These are phyloP conservation scores for Tetradesmus obliquus DNA, from an alignment of 139 green algal species.

Conservation along the genomic window DNA sequence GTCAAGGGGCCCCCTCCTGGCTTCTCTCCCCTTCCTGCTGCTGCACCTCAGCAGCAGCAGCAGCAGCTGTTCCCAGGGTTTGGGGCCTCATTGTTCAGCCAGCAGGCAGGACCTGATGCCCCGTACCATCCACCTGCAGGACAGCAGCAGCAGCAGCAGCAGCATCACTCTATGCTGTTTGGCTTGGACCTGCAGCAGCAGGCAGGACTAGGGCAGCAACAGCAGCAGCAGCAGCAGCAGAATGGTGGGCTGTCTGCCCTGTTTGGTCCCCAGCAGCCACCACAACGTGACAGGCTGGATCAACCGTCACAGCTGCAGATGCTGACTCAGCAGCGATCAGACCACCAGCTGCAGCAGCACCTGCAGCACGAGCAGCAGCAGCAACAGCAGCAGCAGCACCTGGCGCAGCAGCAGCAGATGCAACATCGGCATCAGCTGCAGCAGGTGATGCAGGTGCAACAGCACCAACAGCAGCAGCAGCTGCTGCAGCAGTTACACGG, in stretches of 20 bases:
- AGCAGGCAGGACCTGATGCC: background rate
- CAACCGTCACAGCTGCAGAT: slow-evolving; percentile 2
- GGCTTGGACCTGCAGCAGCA: background rate
- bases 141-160: background rate
- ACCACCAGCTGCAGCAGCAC: slow-evolving; percentile 29
- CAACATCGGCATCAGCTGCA: background rate
- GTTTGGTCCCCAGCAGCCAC: background rate
- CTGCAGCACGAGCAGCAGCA: slow-evolving; percentile 26
- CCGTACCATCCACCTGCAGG: background rate
- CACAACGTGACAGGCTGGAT: background rate
- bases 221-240: slow-evolving; percentile 15
- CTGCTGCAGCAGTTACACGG: slow-evolving; percentile 17
- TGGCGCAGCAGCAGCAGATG: background rate
- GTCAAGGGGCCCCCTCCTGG: background rate
- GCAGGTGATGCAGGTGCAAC: slow-evolving; percentile 1
- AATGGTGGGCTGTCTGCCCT: background rate
- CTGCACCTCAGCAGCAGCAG: background rate
- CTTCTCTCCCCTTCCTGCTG: background rate
- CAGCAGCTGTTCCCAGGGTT: background rate
- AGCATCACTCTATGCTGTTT: background rate
- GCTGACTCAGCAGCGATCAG: slow-evolving; percentile 22
- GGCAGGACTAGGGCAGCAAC: background rate
- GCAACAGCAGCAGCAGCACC: background rate
- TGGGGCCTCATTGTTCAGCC: background rate
- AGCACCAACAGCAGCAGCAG: slow-evolving; percentile 28